These are phyloP conservation scores for Pestalotiopsis sp. DNA, from an alignment of 2,329 filamentous ascomycete genomes.

Conservation along the genomic window DNA sequence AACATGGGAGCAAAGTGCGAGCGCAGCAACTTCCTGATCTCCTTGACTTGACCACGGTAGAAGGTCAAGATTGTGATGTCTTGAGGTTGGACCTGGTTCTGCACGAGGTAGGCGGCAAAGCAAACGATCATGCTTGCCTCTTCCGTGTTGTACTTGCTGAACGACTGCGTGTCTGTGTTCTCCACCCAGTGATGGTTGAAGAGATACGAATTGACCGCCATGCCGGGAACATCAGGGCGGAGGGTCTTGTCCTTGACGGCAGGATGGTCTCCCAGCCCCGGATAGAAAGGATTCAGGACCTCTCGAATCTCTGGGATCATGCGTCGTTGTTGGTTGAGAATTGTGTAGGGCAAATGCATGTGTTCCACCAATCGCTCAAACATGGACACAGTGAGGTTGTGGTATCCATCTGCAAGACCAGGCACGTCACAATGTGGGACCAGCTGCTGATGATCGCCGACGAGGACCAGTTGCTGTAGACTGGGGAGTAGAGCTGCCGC, in stretches of 20 bases:
- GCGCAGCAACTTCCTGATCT: slow-evolving; percentile 55
- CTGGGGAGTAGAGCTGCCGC: slow-evolving; percentile 52
- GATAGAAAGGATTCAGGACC: slow-evolving; percentile 52
- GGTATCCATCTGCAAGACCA: slow-evolving; percentile 62
- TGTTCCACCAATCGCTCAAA: slow-evolving; percentile 75
- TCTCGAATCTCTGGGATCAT: slow-evolving; percentile 50
- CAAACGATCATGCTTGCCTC: slow-evolving; percentile 79
- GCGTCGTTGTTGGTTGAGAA: slow-evolving; percentile 68
- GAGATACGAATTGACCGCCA: slow-evolving; percentile 44
- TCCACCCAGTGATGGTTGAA: slow-evolving; percentile 66
- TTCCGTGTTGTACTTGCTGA: slow-evolving; percentile 67
- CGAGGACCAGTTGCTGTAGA: slow-evolving; percentile 56
- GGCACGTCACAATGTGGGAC: slow-evolving; percentile 68
- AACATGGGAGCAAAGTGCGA: slow-evolving; percentile 25
- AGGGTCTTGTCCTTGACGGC: slow-evolving; percentile 35
- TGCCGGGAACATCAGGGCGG: slow-evolving; percentile 47
- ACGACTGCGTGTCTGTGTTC: slow-evolving; percentile 57
- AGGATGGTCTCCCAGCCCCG: slow-evolving; percentile 44
- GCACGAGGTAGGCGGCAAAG: slow-evolving; percentile 72
- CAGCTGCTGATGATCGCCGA: slow-evolving; percentile 83
- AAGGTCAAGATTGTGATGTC: slow-evolving; percentile 84
- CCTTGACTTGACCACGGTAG: slow-evolving; percentile 81
- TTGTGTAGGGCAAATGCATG: slow-evolving; percentile 64
- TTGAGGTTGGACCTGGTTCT: slow-evolving; percentile 61
- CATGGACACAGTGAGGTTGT: slow-evolving; percentile 71